Conservation (phyloP, 805 yeast species). For the Yueomyces sinensis region DNA sequence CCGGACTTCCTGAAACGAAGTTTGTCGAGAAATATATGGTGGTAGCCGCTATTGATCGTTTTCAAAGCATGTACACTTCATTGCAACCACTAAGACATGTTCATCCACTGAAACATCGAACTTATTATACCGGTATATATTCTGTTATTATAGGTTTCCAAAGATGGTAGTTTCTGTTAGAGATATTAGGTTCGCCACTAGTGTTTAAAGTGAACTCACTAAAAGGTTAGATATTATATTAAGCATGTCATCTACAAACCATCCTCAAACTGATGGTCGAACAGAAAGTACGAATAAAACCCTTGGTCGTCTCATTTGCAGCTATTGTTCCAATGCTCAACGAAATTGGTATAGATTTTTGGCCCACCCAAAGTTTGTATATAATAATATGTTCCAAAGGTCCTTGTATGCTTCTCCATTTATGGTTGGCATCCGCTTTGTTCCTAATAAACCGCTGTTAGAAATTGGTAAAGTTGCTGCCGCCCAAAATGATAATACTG, state of each 20-base stretch:
- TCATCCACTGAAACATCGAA: not conserved
- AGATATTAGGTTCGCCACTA: not conserved
- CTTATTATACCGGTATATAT: not conserved
- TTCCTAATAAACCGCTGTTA: not conserved
- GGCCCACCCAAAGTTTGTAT: constrained; percentile 1
- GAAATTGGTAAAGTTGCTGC: not conserved
- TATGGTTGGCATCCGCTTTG: not conserved
- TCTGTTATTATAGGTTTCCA: not conserved
- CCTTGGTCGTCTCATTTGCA: not conserved
- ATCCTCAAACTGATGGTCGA: constrained; percentile 4
- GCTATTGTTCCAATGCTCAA: not conserved
- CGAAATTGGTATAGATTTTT: constrained; percentile 1
- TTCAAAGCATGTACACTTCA: not conserved
- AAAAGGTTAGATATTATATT: constrained; percentile 2
- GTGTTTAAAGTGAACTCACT: not conserved
- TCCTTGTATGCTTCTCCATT: not conserved
- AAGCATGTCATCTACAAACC: constrained; percentile 1
- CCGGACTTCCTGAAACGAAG: not conserved
- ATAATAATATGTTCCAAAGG: not conserved
- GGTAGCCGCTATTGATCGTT: constrained; percentile 1
- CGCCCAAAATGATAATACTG: not conserved
- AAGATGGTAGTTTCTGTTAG: not conserved
- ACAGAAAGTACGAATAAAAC: constrained; percentile 1
- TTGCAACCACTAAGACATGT: not conserved
- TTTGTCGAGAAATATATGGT: not conserved